phyloP scores from a whole-genome alignment of 2,329 filamentous ascomycete genomes.

The Parascedosporium putredinis region DNA sequence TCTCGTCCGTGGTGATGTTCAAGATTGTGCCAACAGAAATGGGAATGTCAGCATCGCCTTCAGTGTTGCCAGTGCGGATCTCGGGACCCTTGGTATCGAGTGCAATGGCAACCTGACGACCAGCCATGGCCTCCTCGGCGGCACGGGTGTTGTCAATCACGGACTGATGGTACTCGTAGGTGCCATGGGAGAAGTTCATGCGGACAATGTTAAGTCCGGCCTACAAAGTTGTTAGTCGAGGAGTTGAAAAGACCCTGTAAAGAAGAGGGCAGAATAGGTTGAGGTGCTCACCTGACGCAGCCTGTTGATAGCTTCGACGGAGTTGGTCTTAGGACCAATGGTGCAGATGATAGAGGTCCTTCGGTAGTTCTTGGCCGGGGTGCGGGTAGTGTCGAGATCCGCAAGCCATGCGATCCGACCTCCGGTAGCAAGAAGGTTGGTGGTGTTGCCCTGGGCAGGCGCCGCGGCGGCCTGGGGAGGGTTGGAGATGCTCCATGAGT shows the following conservation, averaged over 20 bases:
- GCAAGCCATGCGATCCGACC: conserved; percentile 49
- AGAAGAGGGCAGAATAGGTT: neutral
- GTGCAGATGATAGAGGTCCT: conserved; percentile 98
- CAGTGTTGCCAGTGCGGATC: conserved; percentile 56
- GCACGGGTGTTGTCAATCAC: conserved; percentile 93
- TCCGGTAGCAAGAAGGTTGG: conserved; percentile 5
- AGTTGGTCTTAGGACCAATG: conserved; percentile 99
- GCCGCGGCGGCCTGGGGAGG: neutral
- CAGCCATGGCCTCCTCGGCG: conserved; percentile 66
- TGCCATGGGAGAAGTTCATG: conserved; percentile 89
- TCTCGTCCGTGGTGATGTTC: conserved; percentile 94
- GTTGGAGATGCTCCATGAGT: conserved; percentile 5
- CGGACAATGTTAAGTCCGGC: conserved; percentile 95
- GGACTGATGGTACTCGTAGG: conserved; percentile 93
- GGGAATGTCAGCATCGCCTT: conserved; percentile 81
- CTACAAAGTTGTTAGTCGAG: neutral
- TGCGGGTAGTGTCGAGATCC: conserved; percentile 77
- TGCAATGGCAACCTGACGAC: conserved; percentile 89
- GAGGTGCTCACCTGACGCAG: conserved; percentile 50
- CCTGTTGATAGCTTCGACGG: conserved; percentile 89
- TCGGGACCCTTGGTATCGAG: conserved; percentile 62
- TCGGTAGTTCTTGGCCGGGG: conserved; percentile 81
- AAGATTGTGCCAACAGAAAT: conserved; percentile 75
- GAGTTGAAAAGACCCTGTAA: neutral
- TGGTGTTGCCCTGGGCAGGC: neutral